phyloP scores from a whole-genome alignment of 768 basidiomycete genomes.

The Mycena rosella region DNA sequence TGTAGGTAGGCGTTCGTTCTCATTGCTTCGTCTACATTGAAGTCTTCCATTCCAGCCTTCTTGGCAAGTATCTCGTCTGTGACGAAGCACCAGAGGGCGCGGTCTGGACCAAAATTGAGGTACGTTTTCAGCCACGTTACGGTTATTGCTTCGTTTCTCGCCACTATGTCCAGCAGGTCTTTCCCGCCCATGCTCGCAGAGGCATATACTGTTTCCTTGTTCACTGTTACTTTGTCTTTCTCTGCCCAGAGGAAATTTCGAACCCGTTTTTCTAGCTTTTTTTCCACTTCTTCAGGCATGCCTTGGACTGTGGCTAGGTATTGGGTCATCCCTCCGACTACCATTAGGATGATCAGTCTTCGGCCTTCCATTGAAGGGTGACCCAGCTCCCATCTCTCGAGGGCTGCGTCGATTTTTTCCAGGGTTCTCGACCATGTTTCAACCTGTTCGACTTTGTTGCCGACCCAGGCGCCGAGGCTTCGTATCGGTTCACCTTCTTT shows the following conservation, averaged over 20 bases:
- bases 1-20: not conserved
- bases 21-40: not conserved
- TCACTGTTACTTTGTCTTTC: too few species aligned
- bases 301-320: constrained; percentile 37
- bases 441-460: not conserved
- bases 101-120: not conserved
- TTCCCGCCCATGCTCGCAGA: constrained; percentile 22
- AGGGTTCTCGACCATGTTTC: too few species aligned
- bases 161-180: not conserved
- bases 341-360: constrained; percentile 17
- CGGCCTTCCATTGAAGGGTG: constrained; percentile 28
- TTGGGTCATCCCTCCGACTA: constrained; percentile 35
- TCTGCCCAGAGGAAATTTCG: too few species aligned
- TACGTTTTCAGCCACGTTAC: constrained; percentile 29
- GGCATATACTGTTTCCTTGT: constrained; percentile 3
- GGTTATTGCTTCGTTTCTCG: too few species aligned
- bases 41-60: not conserved
- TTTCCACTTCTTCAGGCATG: constrained; percentile 35
- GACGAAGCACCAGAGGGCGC: constrained; percentile 3
- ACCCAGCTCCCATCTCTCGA: constrained; percentile 13
- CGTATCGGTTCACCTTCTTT: too few species aligned
- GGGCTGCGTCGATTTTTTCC: not conserved
- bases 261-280: not conserved
- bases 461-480: too few species aligned
- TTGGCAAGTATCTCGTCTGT: not conserved